Evolutionary conservation across 2,329 filamentous ascomycete genomes (phyloP).

Genomic region (Colletotrichum musicola): DNA sequence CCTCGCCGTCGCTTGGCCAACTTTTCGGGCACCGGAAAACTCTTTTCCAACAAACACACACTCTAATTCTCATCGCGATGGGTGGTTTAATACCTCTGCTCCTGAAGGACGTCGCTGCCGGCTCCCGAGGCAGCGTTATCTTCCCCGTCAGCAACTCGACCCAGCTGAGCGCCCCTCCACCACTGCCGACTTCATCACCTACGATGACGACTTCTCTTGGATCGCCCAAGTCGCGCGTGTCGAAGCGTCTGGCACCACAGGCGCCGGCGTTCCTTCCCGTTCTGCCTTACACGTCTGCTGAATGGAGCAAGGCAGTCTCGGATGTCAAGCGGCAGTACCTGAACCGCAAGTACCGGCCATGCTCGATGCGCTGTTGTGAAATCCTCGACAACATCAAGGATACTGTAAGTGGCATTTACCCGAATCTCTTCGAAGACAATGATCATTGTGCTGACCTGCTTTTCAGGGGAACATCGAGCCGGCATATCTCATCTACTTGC

Average conservation of each 20-base stretch:
- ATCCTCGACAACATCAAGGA: conserved; percentile 63
- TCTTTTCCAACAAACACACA: conserved; percentile 8
- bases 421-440: not conserved
- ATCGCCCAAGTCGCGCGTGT: conserved; percentile 41
- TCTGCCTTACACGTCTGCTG: conserved; percentile 58
- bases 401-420: conserved; percentile 50
- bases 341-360: conserved; percentile 64
- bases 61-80: conserved; percentile 42
- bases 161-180: conserved; percentile 12
- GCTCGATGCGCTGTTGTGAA: conserved; percentile 65
- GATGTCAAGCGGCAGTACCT: conserved; percentile 68
- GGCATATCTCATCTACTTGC: conserved; percentile 68
- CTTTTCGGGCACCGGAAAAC: not conserved
- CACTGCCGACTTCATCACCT: conserved; percentile 41
- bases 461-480: conserved; percentile 59
- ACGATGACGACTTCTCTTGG: conserved; percentile 42
- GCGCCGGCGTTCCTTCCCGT: conserved; percentile 44
- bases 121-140: conserved; percentile 40
- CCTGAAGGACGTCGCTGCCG: conserved; percentile 42
- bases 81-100: conserved; percentile 49
- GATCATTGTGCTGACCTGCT: conserved; percentile 36
- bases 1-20: conserved; percentile 11
- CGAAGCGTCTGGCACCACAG: conserved; percentile 41
- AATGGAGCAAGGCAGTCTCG: conserved; percentile 65
- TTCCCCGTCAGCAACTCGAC: conserved; percentile 38